A percentile compares a stretch with the other conserved stretches of the same genome.
These are phyloP conservation scores for Aspergillus kassunensis DNA, from an alignment of 495 filamentous ascomycete species.

Conservation along the genomic window DNA sequence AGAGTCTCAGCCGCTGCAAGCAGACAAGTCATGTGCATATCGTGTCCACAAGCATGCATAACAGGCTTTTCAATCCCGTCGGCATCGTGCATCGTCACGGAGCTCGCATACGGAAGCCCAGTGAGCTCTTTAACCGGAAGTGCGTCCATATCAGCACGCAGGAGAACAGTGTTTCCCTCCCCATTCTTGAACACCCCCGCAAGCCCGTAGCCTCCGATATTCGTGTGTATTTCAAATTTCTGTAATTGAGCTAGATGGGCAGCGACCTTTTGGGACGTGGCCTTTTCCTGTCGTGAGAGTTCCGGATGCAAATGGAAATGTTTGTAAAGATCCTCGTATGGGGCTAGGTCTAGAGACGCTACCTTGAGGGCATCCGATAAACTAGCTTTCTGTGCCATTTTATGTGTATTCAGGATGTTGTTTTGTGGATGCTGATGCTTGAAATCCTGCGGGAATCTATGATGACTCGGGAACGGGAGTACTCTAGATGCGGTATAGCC, in stretches of 20 bases:
- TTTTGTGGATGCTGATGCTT: too few species aligned
- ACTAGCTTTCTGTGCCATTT: not conserved
- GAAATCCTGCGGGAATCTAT: too few species aligned
- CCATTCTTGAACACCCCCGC: conserved; percentile 46
- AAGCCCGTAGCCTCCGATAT: conserved; percentile 49
- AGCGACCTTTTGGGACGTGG: conserved; percentile 42
- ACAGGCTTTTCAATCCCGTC: conserved; percentile 44
- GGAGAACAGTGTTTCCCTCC: conserved; percentile 43
- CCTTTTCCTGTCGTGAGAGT: conserved; percentile 50
- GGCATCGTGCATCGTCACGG: conserved; percentile 36
- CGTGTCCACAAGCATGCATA: conserved; percentile 56
- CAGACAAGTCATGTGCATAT: conserved; percentile 54
- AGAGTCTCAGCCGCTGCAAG: conserved; percentile 47
- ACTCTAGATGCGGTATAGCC: too few species aligned
- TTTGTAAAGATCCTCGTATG: conserved; percentile 53
- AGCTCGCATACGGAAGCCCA: conserved; percentile 46
- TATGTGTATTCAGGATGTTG: too few species aligned
- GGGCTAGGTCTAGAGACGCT: conserved; percentile 19
- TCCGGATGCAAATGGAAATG: conserved; percentile 54
- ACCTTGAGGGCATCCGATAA: not conserved
- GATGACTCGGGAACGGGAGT: too few species aligned
- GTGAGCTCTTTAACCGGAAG: conserved; percentile 51
- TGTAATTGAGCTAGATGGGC: conserved; percentile 27
- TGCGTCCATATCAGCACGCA: conserved; percentile 54
- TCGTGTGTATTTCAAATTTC: conserved; percentile 36